These are phyloP conservation scores for Penicillium coprophilum DNA, from an alignment of 495 filamentous ascomycete species.

Conservation along the genomic window DNA sequence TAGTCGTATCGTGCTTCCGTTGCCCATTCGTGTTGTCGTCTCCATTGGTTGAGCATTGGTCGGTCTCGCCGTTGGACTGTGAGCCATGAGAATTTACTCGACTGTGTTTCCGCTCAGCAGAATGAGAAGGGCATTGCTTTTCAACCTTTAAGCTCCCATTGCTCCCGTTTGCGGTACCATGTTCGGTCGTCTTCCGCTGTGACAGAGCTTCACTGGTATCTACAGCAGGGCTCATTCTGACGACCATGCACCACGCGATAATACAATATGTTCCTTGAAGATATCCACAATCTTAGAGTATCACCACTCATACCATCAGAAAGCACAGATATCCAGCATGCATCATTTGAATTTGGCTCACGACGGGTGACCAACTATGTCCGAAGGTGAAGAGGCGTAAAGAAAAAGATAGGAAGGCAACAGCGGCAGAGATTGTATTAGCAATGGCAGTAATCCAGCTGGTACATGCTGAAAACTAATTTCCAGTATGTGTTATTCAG, in stretches of 20 bases:
- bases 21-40: not conserved
- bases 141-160: not conserved
- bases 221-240: conserved; percentile 14
- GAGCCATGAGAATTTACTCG: too few species aligned
- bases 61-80: not conserved
- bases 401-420: not conserved
- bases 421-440: not conserved
- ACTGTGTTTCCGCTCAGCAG: not conserved
- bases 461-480: conserved; percentile 1
- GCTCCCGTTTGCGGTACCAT: not conserved
- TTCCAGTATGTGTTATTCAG: not conserved
- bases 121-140: not conserved
- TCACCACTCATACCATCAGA: conserved; percentile 1
- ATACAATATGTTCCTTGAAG: not conserved
- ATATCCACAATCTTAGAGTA: not conserved
- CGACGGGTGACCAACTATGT: not conserved
- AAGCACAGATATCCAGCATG: not conserved
- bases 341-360: not conserved
- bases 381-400: not conserved
- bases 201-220: conserved; percentile 10
- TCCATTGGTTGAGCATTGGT: not conserved
- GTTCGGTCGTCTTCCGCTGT: conserved; percentile 12
- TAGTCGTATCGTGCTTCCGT: not conserved
- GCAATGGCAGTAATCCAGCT: not conserved
- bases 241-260: not conserved